Base-by-base conservation (phyloP, 495 filamentous ascomycete species). In the Tuber microsphaerosporum region DNA sequence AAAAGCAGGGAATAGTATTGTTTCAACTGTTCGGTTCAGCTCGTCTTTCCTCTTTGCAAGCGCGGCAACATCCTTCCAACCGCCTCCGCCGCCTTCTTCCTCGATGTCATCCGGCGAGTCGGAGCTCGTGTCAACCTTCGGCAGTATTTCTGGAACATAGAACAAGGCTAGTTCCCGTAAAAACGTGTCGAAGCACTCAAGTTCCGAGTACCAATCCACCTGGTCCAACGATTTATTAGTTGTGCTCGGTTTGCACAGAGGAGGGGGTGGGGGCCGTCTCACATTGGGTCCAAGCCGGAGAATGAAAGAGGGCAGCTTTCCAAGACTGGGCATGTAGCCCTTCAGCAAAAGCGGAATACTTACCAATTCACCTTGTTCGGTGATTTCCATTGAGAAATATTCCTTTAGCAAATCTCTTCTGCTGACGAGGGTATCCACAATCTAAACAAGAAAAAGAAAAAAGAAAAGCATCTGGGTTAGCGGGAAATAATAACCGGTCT, bases 321-420 rank as follows among this genome's bases (percentile, higher is more conserved):
- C 91, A 17, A 98, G 84, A 26, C 89, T 88, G 0, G 96, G 96
- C 51, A 89, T 89, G 82, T 98, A 99, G 4, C 93, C 93, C 84
- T 93, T 97, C 56, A 97, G 83, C 34, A 99, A 85, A 4, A 99
- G 86, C 0, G 96, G 96, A 70, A 99, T 89, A 72, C 88, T 88
- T 20, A 89, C 84, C 16, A 99, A 85, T 73, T 95, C 88, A 26
- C 94, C 96, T 0, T 91, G 86, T 17, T 88, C 88, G 6, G 91
- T 92, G 69, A 99, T 90, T 73, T 96, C 89, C 70, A 99, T 83
- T 20, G 90, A 89, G 85, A 99, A 97, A 84, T 99, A 99, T 83
- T 97, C 94, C 39, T 88, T 84, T 2, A 99, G 88, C 93, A 99
- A 96, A 75, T 93, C 90, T 26, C 92, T 87, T 6, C 91, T 88